Conservation (phyloP, 164 flowering plant species). For the grape (Vitis vinifera) region ASM3070453v1 NC_081813.1:2463501-2464000, state of each 20-base stretch:
- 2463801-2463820: background rate
- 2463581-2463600: constrained; percentile 33
- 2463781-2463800: constrained; percentile 18
- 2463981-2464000: constrained; percentile 11
- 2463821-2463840: constrained; percentile 9
- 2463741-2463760: background rate
- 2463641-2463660: constrained; percentile 35
- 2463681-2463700: constrained; percentile 1
- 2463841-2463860: constrained; percentile 16
- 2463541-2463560: constrained; percentile 48
- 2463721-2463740: background rate
- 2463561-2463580: constrained; percentile 19
- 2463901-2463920: constrained; percentile 19
- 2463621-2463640: constrained; percentile 47
- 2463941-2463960: background rate
- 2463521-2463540: constrained; percentile 69
- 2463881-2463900: constrained; percentile 18
- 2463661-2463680: constrained; percentile 15
- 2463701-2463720: too few species aligned
- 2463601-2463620: constrained; percentile 45
- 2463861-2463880: constrained; percentile 15
- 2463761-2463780: constrained; percentile 10
- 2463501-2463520: constrained; percentile 83
- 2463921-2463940: constrained; percentile 2
- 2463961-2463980: constrained; percentile 13